A percentile compares a stretch with the other conserved stretches of the same genome.
phyloP scores from a whole-genome alignment of 2,329 filamentous ascomycete species.

The Acrodontium crateriforme region DNA sequence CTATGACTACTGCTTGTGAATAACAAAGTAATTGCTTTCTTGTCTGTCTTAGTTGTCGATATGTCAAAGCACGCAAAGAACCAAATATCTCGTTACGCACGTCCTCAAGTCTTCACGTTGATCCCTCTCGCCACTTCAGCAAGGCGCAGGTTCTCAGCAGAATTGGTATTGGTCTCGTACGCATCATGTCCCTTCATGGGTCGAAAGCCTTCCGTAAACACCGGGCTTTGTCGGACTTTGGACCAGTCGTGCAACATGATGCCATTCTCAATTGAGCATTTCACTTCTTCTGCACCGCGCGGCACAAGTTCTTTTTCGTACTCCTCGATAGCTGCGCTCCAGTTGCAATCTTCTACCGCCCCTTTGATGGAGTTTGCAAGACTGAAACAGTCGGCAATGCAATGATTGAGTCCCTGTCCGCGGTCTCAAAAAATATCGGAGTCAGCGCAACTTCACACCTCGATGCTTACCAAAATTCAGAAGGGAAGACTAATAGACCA shows the following conservation, averaged over 20 bases:
- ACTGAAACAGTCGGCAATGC: conserved; percentile 2
- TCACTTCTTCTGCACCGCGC: conserved; percentile 4
- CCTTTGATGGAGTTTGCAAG: conserved; percentile 1
- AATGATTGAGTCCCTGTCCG: conserved; percentile 5
- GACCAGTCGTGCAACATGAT: conserved; percentile 5
- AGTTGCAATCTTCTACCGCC: too few relatives aligned
- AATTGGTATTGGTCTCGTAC: conserved; percentile 2
- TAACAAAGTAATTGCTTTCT: too few relatives aligned
- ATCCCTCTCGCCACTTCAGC: not conserved
- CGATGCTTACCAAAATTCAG: too few relatives aligned
- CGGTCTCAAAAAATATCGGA: too few relatives aligned
- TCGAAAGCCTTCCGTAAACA: conserved; percentile 4
- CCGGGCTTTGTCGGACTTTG: conserved; percentile 3
- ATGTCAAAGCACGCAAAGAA: too few relatives aligned
- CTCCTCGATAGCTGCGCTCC: not conserved
- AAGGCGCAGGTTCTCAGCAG: not conserved
- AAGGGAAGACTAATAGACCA: too few relatives aligned
- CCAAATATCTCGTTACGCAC: too few relatives aligned
- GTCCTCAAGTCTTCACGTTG: conserved; percentile 1
- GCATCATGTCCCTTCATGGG: conserved; percentile 4
- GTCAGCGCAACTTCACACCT: too few relatives aligned
- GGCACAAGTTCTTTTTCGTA: conserved; percentile 4
- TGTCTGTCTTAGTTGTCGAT: too few relatives aligned
- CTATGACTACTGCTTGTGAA: too few relatives aligned
- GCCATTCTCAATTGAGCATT: conserved; percentile 3